phyloP scores from a whole-genome alignment of 345 rosid species.

The Populus alba region DNA sequence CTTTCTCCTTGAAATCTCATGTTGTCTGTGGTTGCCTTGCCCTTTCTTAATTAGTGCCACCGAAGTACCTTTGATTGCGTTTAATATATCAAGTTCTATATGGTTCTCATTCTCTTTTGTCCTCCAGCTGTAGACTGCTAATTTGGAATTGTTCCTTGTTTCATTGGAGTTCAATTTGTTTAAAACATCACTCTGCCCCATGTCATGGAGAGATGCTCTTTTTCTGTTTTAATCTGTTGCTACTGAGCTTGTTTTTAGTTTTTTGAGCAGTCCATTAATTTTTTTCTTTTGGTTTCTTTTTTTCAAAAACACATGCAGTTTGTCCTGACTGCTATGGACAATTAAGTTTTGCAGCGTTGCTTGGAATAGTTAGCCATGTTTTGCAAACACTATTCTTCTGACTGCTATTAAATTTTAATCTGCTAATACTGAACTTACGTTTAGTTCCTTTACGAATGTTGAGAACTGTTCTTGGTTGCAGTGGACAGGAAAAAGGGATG shows the following conservation, averaged over 20 bases:
- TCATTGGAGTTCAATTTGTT: neutral
- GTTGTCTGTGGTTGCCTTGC: neutral
- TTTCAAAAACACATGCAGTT: no score
- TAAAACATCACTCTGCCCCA: neutral
- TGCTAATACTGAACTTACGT: neutral
- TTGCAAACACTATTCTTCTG: no score
- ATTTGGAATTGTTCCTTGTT: neutral
- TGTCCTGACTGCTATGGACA: no score
- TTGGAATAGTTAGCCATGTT: no score
- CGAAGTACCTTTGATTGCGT: no score
- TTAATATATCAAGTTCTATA: neutral
- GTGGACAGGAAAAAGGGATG: conserved; percentile 71
- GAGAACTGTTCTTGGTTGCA: conserved; percentile 28
- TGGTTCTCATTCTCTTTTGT: neutral
- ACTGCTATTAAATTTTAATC: neutral
- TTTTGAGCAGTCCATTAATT: no score
- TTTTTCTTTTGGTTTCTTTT: no score
- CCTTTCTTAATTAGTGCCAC: neutral
- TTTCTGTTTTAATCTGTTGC: no score
- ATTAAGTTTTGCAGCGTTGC: no score
- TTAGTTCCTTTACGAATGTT: neutral
- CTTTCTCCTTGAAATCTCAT: neutral
- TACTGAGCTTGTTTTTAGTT: no score
- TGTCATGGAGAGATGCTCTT: no score
- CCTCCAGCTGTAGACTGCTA: no score